phyloP scores from a whole-genome alignment of 805 yeast species.

The Nakazawaea pomicola region DNA sequence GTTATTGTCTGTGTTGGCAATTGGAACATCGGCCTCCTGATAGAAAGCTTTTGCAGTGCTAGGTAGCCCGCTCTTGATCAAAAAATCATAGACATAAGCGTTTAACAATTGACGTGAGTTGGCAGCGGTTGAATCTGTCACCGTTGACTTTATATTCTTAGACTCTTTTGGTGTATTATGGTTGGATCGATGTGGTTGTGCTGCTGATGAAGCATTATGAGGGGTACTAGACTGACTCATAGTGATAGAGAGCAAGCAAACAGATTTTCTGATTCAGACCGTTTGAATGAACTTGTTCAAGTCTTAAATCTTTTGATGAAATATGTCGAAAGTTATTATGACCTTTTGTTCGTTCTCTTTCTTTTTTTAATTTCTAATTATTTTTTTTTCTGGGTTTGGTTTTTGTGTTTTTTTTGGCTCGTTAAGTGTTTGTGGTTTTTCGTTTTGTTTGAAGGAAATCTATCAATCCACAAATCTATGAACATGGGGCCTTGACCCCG shows the following conservation, averaged over 20 bases:
- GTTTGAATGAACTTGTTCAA: too few species aligned
- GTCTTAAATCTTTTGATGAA: too few species aligned
- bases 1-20: conserved; percentile 16
- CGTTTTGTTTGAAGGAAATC: too few species aligned
- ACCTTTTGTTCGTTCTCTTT: too few species aligned
- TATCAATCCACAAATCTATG: too few species aligned
- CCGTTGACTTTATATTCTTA: conserved; percentile 19
- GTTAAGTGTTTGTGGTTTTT: too few species aligned
- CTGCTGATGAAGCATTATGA: conserved; percentile 4
- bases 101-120: conserved; percentile 60
- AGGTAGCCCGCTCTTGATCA: conserved; percentile 65
- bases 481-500: too few species aligned
- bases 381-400: too few species aligned
- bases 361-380: too few species aligned
- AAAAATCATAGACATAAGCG: conserved; percentile 83
- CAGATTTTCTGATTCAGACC: too few species aligned
- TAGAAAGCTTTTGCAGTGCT: conserved; percentile 71
- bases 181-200: not conserved
- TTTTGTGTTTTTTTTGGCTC: too few species aligned
- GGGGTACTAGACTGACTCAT: conserved; percentile 14
- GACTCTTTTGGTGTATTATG: conserved; percentile 6
- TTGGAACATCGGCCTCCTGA: conserved; percentile 69
- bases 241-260: not conserved
- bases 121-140: conserved; percentile 40
- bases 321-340: too few species aligned